Conservation (phyloP, 2,329 filamentous ascomycete species). For the Calonectria hongkongensis region DNA sequence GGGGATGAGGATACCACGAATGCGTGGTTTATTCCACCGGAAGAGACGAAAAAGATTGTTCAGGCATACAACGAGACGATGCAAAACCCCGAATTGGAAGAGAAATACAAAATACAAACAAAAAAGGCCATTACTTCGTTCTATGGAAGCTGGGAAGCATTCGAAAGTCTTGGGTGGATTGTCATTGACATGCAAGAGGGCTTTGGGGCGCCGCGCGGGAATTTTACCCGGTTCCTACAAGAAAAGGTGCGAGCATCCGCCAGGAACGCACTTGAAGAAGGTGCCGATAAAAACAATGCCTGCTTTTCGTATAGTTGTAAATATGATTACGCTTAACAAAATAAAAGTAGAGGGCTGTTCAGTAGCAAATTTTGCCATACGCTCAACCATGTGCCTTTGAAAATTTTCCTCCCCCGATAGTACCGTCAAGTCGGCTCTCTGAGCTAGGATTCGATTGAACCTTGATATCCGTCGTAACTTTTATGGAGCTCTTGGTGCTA, state of each 20-base stretch:
- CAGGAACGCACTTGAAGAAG: background rate
- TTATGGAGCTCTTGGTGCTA: too few relatives aligned
- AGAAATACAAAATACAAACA: background rate
- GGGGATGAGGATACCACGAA: background rate
- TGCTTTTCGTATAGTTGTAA: background rate
- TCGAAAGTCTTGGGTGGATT: background rate
- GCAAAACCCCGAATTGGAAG: background rate
- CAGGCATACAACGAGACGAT: background rate
- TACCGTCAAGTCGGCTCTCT: too few relatives aligned
- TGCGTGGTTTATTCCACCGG: background rate
- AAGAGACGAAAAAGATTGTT: background rate
- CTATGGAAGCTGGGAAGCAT: conserved; percentile 1
- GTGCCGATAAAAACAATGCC: background rate
- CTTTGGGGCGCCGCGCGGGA: background rate
- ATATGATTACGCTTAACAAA: background rate
- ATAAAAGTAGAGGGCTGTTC: too few relatives aligned
- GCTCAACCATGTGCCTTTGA: too few relatives aligned
- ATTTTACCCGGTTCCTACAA: background rate
- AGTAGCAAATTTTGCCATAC: too few relatives aligned
- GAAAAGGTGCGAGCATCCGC: background rate
- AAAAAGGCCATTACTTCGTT: background rate
- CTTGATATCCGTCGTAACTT: too few relatives aligned
- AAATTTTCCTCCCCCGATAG: too few relatives aligned
- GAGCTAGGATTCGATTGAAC: too few relatives aligned
- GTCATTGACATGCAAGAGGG: background rate